Conservation (phyloP, 441 rosid genomes). For the Aleurites moluccanus region DNA sequence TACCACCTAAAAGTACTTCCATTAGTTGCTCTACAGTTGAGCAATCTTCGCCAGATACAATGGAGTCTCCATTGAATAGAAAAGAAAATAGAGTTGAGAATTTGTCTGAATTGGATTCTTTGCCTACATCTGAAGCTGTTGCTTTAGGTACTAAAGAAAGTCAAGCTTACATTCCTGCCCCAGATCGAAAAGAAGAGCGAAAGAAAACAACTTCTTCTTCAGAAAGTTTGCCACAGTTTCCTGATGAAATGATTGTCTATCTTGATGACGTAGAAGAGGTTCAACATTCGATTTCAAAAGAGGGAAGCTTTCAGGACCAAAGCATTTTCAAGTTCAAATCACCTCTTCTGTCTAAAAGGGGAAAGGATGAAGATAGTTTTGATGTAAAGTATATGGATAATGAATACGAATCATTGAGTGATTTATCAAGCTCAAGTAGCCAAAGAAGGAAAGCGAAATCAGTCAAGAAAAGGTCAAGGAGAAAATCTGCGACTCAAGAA, state of each 20-base stretch:
- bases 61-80: conserved; percentile 14
- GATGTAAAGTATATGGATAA: conserved; percentile 3
- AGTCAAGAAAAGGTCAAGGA: conserved; percentile 36
- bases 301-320: conserved; percentile 46
- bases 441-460: conserved; percentile 27
- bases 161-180: conserved; percentile 6
- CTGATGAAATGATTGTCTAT: conserved; percentile 41
- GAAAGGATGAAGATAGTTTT: conserved; percentile 2
- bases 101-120: conserved; percentile 9
- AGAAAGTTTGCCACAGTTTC: conserved; percentile 40
- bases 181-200: conserved; percentile 17
- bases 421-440: conserved; percentile 27
- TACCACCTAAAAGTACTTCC: conserved; percentile 22
- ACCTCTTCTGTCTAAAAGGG: conserved; percentile 14
- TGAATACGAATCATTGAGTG: conserved; percentile 24
- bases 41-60: conserved; percentile 30
- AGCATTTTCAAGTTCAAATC: conserved; percentile 64
- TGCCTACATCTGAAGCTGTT: conserved; percentile 19
- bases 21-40: conserved; percentile 28
- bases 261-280: conserved; percentile 59
- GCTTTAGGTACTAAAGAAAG: conserved; percentile 26
- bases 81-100: conserved; percentile 10
- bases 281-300: conserved; percentile 26
- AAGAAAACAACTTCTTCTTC: conserved; percentile 35
- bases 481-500: conserved; percentile 37